phyloP scores from a whole-genome alignment of 495 filamentous ascomycete species.

The Neurospora africana region DNA sequence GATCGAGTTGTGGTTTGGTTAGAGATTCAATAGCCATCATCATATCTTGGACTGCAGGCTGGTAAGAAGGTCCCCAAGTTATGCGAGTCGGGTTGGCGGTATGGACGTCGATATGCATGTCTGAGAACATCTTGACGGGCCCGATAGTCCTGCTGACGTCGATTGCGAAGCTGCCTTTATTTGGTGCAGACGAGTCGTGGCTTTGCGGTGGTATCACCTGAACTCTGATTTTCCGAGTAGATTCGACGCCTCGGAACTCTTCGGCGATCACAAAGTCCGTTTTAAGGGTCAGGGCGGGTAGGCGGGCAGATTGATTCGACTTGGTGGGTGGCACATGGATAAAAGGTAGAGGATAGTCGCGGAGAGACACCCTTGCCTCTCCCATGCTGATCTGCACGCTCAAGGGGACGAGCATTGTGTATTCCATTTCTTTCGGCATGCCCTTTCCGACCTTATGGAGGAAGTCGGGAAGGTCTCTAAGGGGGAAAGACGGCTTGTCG shows the following conservation, averaged over 20 bases:
- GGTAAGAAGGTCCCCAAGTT: constrained; percentile 94
- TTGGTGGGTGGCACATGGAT: constrained; percentile 81
- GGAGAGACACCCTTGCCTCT: constrained; percentile 70
- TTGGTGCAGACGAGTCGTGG: constrained; percentile 22
- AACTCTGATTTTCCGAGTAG: constrained; percentile 69
- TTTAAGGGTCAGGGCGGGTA: constrained; percentile 72
- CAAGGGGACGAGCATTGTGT: constrained; percentile 80
- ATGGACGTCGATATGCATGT: constrained; percentile 83
- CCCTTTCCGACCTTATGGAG: constrained; percentile 87
- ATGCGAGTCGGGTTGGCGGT: constrained; percentile 84
- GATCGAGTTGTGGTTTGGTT: constrained; percentile 88
- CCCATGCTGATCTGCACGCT: constrained; percentile 85
- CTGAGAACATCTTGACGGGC: constrained; percentile 93
- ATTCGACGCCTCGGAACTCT: constrained; percentile 71
- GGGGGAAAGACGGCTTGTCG: constrained; percentile 87
- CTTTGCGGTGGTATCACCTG: constrained; percentile 64
- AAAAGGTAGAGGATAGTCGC: constrained; percentile 90
- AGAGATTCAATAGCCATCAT: constrained; percentile 99
- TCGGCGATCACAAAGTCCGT: constrained; percentile 97
- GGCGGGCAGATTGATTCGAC: constrained; percentile 62
- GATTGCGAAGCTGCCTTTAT: constrained; percentile 59
- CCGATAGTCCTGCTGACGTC: constrained; percentile 86
- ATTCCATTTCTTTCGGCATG: constrained; percentile 84
- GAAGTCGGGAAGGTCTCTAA: constrained; percentile 69
- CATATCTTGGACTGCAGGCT: constrained; percentile 98